phyloP scores from a whole-genome alignment of 2,329 filamentous ascomycete species.

The Periconia macrospinosa region DNA sequence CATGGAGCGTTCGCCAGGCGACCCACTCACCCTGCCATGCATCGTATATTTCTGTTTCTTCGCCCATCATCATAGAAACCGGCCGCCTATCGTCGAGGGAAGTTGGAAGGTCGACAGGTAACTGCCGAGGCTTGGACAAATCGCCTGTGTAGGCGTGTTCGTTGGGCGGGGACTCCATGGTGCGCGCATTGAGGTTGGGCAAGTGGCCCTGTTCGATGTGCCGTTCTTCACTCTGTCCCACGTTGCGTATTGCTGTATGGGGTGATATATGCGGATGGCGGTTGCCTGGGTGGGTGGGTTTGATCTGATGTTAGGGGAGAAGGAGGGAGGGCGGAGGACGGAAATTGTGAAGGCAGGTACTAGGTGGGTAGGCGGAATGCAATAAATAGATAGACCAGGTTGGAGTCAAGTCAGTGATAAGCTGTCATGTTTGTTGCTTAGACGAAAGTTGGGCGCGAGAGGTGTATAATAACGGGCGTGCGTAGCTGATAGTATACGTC shows the following conservation, averaged over 20 bases:
- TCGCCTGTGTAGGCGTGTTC: constrained; percentile 41
- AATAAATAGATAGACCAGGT: no score
- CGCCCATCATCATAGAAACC: constrained; percentile 62
- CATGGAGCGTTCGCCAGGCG: constrained; percentile 21
- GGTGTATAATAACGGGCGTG: no score
- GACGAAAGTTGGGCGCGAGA: no score
- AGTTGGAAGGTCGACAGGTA: constrained; percentile 85
- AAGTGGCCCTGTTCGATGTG: neutral
- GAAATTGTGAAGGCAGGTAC: no score
- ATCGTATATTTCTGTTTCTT: constrained; percentile 97
- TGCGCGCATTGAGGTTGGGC: constrained; percentile 26
- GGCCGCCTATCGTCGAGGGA: constrained; percentile 87
- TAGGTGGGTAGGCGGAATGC: no score
- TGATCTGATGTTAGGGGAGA: neutral
- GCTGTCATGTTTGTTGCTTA: no score
- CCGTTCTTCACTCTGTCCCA: neutral
- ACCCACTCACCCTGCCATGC: constrained; percentile 84
- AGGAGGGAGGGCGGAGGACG: no score
- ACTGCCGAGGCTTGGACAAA: constrained; percentile 45
- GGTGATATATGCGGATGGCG: neutral
- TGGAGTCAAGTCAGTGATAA: no score
- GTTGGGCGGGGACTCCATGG: constrained; percentile 38
- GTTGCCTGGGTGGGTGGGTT: neutral
- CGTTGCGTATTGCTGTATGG: neutral
- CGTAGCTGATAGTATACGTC: no score